Conservation (phyloP, 306 rosid species). For the Luffa aegyptiaca region DNA sequence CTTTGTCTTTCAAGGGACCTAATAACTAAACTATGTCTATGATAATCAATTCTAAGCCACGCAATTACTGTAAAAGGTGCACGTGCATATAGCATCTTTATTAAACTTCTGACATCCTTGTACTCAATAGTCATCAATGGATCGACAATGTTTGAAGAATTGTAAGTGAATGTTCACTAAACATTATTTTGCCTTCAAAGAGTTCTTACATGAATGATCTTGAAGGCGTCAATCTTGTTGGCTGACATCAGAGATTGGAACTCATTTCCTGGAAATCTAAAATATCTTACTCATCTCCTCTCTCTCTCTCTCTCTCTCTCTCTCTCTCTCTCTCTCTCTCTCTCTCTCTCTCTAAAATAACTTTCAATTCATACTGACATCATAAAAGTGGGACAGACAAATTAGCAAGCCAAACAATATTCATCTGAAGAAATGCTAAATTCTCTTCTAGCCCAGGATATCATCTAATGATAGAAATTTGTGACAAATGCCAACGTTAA, state of each 20-base stretch:
- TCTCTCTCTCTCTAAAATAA: neutral
- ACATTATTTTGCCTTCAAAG: neutral
- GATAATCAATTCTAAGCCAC: neutral
- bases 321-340: neutral
- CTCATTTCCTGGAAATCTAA: neutral
- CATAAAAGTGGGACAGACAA: neutral
- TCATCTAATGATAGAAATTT: neutral
- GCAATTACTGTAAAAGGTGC: neutral
- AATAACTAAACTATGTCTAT: neutral
- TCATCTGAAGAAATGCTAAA: neutral
- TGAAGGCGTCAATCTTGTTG: neutral
- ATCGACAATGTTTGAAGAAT: neutral
- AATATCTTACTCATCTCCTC: neutral
- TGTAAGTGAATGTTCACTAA: neutral
- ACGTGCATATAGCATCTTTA: neutral
- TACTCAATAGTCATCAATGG: neutral
- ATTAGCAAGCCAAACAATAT: neutral
- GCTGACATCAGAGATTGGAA: neutral
- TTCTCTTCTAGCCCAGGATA: neutral
- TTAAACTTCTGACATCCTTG: neutral
- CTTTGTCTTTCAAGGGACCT: neutral
- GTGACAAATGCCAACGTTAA: neutral
- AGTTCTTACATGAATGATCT: neutral
- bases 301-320: neutral
- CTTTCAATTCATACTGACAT: neutral